Percentiles rank a stretch among this genome's conserved stretches.
These are phyloP conservation scores for Sonneratia caseolaris DNA, from an alignment of 345 rosid genomes.

Conservation along the genomic window DNA sequence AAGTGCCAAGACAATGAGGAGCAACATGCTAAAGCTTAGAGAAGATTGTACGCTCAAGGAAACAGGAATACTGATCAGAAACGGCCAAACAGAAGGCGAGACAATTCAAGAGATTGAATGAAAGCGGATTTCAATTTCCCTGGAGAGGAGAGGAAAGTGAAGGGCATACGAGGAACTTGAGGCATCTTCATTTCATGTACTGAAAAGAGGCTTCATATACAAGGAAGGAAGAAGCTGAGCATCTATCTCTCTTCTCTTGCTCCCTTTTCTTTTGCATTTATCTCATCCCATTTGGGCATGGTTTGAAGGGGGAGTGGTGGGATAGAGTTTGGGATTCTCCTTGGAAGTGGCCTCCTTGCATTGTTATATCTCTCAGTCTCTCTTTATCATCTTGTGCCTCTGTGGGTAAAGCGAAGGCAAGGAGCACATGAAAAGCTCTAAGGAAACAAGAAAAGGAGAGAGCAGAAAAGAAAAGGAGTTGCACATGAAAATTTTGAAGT, in stretches of 20 bases:
- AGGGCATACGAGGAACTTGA: conserved; percentile 44
- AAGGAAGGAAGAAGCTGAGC: conserved; percentile 55
- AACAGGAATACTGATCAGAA: conserved; percentile 21
- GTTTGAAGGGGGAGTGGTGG: conserved; percentile 20
- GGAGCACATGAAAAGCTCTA: background rate
- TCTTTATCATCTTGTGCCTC: conserved; percentile 2
- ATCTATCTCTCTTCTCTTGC: conserved; percentile 22
- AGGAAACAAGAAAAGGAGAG: conserved; percentile 2
- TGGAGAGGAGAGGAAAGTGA: conserved; percentile 32
- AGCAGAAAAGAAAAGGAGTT: conserved; percentile 10
- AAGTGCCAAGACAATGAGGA: conserved; percentile 34
- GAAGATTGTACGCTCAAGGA: conserved; percentile 14
- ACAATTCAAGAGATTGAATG: conserved; percentile 19
- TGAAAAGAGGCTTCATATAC: conserved; percentile 36
- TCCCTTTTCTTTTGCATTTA: conserved; percentile 6
- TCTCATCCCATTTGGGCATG: conserved; percentile 13
- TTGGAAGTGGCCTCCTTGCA: conserved; percentile 7
- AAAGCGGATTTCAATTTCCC: conserved; percentile 17
- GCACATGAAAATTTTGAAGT: conserved; percentile 41
- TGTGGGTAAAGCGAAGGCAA: conserved; percentile 15
- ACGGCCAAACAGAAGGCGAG: conserved; percentile 25
- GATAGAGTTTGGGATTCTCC: conserved; percentile 12
- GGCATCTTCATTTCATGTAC: conserved; percentile 34
- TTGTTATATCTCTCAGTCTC: conserved; percentile 6
- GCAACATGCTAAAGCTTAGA: conserved; percentile 32